Evolutionary conservation across 345 rosid genomes (phyloP).

Genomic region (Reutealis trisperma): DNA sequence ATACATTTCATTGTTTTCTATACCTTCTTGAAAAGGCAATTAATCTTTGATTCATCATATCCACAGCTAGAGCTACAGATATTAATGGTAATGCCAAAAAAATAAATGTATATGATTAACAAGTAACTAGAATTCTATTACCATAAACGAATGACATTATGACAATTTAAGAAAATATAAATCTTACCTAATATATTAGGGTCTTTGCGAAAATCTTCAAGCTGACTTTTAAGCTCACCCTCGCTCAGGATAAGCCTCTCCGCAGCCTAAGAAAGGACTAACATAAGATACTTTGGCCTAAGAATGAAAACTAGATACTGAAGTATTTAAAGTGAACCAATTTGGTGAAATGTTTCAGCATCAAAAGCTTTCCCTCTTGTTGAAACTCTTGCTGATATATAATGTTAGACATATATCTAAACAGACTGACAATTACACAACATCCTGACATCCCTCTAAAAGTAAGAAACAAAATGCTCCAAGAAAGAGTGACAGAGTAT

Average conservation of each 20-base stretch:
- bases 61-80: background rate
- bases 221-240: constrained; percentile 60
- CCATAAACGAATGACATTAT: background rate
- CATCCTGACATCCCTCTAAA: background rate
- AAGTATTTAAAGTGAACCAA: background rate
- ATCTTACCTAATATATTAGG: constrained; percentile 68
- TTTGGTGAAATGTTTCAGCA: background rate
- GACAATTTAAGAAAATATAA: background rate
- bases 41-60: background rate
- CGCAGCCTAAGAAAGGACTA: constrained; percentile 68
- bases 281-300: constrained; percentile 9
- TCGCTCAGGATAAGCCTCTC: constrained; percentile 63
- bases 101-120: background rate
- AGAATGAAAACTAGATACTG: background rate
- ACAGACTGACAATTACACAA: background rate
- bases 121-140: background rate
- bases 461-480: background rate
- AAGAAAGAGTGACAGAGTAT: background rate
- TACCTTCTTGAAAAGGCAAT: background rate
- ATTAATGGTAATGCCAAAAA: background rate
- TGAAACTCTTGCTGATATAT: background rate
- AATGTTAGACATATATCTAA: background rate
- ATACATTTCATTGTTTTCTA: background rate
- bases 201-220: constrained; percentile 60
- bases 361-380: background rate